phyloP scores from a whole-genome alignment of 768 basidiomycete species.

The Pulveroboletus sp. region DNA sequence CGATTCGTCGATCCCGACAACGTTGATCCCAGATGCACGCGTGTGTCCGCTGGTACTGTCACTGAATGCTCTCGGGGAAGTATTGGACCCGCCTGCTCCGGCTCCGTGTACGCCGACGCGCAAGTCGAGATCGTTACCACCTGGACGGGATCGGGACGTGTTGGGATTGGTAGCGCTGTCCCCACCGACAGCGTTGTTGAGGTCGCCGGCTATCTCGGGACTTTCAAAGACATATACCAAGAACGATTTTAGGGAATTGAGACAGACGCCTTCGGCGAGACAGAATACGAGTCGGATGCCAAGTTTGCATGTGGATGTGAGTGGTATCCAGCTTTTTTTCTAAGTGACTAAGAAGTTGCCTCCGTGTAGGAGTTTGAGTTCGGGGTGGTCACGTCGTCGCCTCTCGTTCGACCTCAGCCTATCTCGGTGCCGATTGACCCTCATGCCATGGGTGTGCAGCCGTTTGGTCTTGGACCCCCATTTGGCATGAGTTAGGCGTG shows the following conservation, averaged over 20 bases:
- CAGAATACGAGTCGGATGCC: conserved; percentile 86
- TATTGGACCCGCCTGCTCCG: conserved; percentile 40
- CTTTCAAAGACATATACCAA: conserved; percentile 79
- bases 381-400: conserved; percentile 25
- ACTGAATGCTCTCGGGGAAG: conserved; percentile 44
- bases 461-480: conserved; percentile 30
- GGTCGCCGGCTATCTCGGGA: conserved; percentile 71
- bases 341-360: too few relatives aligned
- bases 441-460: conserved; percentile 10
- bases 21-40: conserved; percentile 34
- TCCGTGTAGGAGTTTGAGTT: conserved; percentile 35
- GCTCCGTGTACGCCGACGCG: conserved; percentile 55
- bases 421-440: conserved; percentile 17
- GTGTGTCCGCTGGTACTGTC: conserved; percentile 37
- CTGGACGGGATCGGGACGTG: conserved; percentile 31
- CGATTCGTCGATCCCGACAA: conserved; percentile 22
- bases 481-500: conserved; percentile 23
- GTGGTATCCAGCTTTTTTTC: conserved; percentile 22
- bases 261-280: conserved; percentile 64
- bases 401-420: conserved; percentile 29
- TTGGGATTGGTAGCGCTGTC: conserved; percentile 65
- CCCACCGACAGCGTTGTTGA: conserved; percentile 64
- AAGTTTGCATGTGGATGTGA: conserved; percentile 78
- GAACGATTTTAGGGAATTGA: conserved; percentile 79
- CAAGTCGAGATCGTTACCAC: conserved; percentile 25